Evolutionary conservation across 371 early-diverging fungal species (phyloP), one percentile per base, ranked within the genome.

Genomic region (Lichtheimia hyalospora): DNA sequence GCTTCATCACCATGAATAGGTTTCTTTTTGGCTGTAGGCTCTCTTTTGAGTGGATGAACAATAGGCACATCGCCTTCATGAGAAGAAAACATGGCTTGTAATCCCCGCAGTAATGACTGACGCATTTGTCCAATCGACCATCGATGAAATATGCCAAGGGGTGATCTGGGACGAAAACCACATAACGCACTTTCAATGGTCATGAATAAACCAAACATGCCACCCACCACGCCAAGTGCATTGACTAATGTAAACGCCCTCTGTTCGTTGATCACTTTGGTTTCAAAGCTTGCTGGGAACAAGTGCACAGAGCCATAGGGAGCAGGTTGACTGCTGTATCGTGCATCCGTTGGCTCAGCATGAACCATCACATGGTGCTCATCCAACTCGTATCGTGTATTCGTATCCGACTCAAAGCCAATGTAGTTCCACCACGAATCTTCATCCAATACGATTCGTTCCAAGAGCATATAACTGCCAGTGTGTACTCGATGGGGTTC

Each of bases 101-200:
- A 49, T 1, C 73, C 69, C 21, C 64, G 48, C n/a, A 69, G n/a
- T 8, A 72, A 14, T 1, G 74, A 70, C 0, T 53, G 52, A 44
- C 66, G 60, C 60, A 68, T 63, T 15, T 55, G 56, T 25, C 62
- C 62, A 12, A 50, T 55, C 10, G 62, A 61, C 55, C 62, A 54
- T 12, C 54, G 54, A 27, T 55, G 49, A 52, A 61, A 15, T 42
- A 58, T 49, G 1, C 59, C 59, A 21, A 62, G 68, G 0, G 74
- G 74, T 0, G 70, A 70, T n/a, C 68, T 62, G 5, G 74, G 74
- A n/a, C 74, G 58, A 56, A 61, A 73, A 0, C 74, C 74, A 59
- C 70, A 73, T 41, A 73, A 21, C 40, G 59, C 63, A 8, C 61
- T 48, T 39, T 68, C 66, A 15, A 60, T 39, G 0, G 63, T 67